Evolutionary conservation across 345 rosid species (phyloP), one percentile per base, ranked within the genome.

Genomic region (Hibiscus syriacus): DNA sequence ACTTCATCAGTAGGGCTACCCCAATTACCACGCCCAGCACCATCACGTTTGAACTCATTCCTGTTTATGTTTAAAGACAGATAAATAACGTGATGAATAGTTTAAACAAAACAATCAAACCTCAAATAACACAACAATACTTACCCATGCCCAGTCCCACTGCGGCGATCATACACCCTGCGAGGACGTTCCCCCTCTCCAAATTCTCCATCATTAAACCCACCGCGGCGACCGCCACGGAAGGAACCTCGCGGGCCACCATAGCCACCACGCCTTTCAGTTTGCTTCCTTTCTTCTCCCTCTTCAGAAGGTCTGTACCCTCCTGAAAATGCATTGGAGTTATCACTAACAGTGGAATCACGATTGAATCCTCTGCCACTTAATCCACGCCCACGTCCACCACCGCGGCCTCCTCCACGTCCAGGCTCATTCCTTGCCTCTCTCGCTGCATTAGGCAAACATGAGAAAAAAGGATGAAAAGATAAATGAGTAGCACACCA

Each of bases 1-100:
- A 90, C 60, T 55, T 85, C 99, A 79, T 89, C 98, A 70, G 83
- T 64, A 4, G 88, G 81, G 68, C 86, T 81, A 79, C 98, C 99
- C 99, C 99, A 95, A 54, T 95, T 95, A 34, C 96, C 93, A 32
- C 90, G 88, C 65, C 99, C 99, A 81, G 93, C 50, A 29, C 99
- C 99, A 0, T 90, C 89, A 2, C 99, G 93, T 60, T 95, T 95
- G 48, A 87, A 3, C 73, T 84, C 98, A 74, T 75, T 81, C 74
- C 99, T 95, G 59, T 39, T 4, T n/a, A n/a, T n/a, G n/a, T n/a
- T n/a, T n/a, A n/a, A n/a, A n/a, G 50, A 9, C 25, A 9, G 5
- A 14, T 9, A 38, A 25, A 54, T 23, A 14, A 23, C 12, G 20
- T 38, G 4, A 22, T 11, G 17, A 6, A 12, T 16, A 8, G 13